phyloP scores from a whole-genome alignment of 2,329 filamentous ascomycete species.

The Hypoxylon sp. region DNA sequence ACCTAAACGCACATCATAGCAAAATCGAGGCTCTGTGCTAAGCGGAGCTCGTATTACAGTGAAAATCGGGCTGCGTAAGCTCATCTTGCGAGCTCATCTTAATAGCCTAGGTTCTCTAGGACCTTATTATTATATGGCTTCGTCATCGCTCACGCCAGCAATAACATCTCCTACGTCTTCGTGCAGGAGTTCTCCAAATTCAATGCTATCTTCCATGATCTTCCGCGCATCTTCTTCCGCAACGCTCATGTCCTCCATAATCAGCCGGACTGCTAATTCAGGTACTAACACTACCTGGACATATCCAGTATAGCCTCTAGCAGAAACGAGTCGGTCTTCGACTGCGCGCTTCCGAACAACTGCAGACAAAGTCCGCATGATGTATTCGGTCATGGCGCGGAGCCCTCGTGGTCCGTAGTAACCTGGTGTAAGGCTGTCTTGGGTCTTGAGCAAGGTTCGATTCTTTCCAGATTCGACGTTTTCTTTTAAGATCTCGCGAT shows the following conservation, averaged over 20 bases:
- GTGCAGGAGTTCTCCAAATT: conserved; percentile 77
- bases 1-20: conserved; percentile 14
- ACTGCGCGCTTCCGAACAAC: conserved; percentile 73
- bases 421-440: conserved; percentile 75
- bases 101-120: neutral
- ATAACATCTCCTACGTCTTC: conserved; percentile 73
- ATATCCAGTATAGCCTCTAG: conserved; percentile 76
- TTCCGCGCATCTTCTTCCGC: conserved; percentile 61
- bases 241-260: conserved; percentile 70
- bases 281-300: conserved; percentile 84
- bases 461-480: conserved; percentile 71
- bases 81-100: conserved; percentile 3
- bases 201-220: conserved; percentile 76
- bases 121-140: conserved; percentile 24
- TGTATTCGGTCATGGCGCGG: conserved; percentile 77
- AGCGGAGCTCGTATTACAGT: conserved; percentile 16
- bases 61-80: neutral
- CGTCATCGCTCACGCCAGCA: conserved; percentile 47
- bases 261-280: conserved; percentile 71
- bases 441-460: conserved; percentile 71
- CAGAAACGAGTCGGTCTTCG: conserved; percentile 75
- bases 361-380: conserved; percentile 72
- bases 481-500: conserved; percentile 68
- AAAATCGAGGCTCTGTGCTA: conserved; percentile 15
- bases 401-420: conserved; percentile 87